phyloP scores from a whole-genome alignment of 1,284 basidiomycete species.

The Pascua guehoae region DNA sequence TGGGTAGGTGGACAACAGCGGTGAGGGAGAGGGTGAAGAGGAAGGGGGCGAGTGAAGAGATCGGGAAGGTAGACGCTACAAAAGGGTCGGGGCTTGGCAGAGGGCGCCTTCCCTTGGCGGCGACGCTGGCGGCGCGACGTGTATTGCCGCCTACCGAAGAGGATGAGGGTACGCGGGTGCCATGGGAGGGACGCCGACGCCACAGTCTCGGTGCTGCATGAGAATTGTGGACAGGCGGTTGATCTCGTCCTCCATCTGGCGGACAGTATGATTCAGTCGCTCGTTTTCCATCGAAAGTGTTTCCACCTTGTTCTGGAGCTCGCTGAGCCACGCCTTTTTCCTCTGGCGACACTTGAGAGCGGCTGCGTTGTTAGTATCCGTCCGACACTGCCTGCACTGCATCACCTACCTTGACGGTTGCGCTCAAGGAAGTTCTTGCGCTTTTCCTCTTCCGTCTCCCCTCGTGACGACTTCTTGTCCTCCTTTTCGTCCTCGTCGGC shows the following conservation, averaged over 20 bases:
- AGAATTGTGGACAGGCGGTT: conserved; percentile 55
- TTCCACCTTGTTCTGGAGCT: conserved; percentile 90
- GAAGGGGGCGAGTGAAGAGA: neutral
- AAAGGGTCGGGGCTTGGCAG: neutral
- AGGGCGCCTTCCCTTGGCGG: too few species aligned
- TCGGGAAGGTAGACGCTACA: neutral
- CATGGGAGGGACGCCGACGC: conserved; percentile 28
- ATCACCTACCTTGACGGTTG: conserved; percentile 77
- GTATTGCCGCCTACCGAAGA: conserved; percentile 7
- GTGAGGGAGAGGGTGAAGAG: neutral
- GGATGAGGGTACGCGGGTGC: conserved; percentile 17
- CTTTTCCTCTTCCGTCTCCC: conserved; percentile 94
- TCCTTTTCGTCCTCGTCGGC: conserved; percentile 48
- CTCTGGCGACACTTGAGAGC: conserved; percentile 97
- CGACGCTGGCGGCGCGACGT: too few species aligned
- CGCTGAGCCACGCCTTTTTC: conserved; percentile 94
- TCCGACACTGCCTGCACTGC: neutral
- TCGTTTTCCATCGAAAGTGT: conserved; percentile 88
- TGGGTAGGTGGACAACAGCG: conserved; percentile 1
- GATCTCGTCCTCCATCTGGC: conserved; percentile 56
- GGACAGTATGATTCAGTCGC: conserved; percentile 62
- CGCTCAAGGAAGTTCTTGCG: conserved; percentile 88
- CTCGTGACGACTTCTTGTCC: conserved; percentile 54
- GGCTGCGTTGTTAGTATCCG: conserved; percentile 55
- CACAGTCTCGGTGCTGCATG: conserved; percentile 48